Evolutionary conservation across 2,329 filamentous ascomycete species (phyloP), one percentile per base, ranked within the genome.

Genomic region (Metarhizium guizhouense): DNA sequence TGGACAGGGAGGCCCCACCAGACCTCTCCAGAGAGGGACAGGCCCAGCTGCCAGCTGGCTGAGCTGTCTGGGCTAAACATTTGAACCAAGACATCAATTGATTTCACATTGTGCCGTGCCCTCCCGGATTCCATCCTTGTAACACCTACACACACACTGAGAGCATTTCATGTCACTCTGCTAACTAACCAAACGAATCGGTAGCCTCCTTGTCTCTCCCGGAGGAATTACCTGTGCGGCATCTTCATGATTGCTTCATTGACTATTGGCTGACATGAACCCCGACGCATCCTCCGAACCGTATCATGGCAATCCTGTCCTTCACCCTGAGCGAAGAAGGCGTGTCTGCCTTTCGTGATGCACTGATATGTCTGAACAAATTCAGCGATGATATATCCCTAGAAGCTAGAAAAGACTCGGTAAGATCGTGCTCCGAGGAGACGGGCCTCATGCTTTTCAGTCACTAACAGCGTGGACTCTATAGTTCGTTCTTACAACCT

Each of bases 331-430:
- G 79, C 62, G 87, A 88, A 56, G 87, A 91, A 62, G 85, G 85
- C 36, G 83, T 90, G 47, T 76, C 78, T 6, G 82, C 81, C 51
- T 75, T 93, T 48, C 86, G 90, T 63, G 88, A 92, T 68, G 80
- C 84, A 29, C 79, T 93, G 56, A 76, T 83, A 25, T 93, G 88
- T 68, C 77, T 93, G 30, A 81, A 82, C 65, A 90, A 90, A 69
- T 92, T 93, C 73, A 88, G 85, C 67, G 88, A 93, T 62, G 82
- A 86, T 49, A 87, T 93, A 20, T 87, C 83, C 30, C 76, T 93
- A 45, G 88, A 92, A 68, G 86, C 86, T 38, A 79, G 80, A 62
- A 81, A 78, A 59, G 85, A 90, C 63, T 82, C 80, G 67, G 87
- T 87, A 70, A 54, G 30, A 68, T 60, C 7, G 25, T 14, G 3